Evolutionary conservation across 2,329 filamentous ascomycete genomes (phyloP), one percentile per base, ranked within the genome.

Genomic region (Aphanocladium album): DNA sequence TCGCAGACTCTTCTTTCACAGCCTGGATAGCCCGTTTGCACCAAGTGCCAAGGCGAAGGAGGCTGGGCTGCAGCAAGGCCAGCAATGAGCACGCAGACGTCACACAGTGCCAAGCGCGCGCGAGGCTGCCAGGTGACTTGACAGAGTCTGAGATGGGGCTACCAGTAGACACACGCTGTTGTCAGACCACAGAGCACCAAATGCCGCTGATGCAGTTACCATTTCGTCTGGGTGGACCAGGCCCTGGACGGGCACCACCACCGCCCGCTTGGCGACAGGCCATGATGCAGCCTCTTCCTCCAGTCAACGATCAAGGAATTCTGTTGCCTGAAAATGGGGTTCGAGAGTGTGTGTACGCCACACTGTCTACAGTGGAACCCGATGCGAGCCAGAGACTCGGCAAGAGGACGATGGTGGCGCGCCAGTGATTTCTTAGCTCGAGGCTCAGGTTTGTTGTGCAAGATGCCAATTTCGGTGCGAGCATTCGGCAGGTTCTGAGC

Each of bases 311-410:
- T n/a, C 3, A 3, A 33, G 27, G 46, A 59, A 59, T 59, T 45
- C 56, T 59, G 47, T 23, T 59, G 56, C 56, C 56, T 59, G 47
- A 35, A 51, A 43, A 35, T 58, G 6, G 46, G 46, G 46, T 11
- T 17, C 30, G 14, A 30, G 23, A 17, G 23, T 8, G 17, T 12
- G 11, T 17, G 11, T 5, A 58, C 35, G 56, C 25, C 56, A 51
- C 35, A 43, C 23, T 51, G n/a, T 43, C 19, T 49, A 52, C 8
- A 9, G 56, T 59, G 56, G 56, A 43, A 25, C 47, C 46, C 25
- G 56, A 33, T 59, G 47, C 25, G 21, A 33, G 46, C 45, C 43
- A 23, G 49, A n/a, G 21, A 9, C 19, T 39, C 25, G 23, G 21
- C 17, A 30, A 19, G 30, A 57, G n/a, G n/a, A n/a, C n/a, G 43